Conservation (phyloP, 331 rosid species). For the Dryas integrifolia region DNA sequence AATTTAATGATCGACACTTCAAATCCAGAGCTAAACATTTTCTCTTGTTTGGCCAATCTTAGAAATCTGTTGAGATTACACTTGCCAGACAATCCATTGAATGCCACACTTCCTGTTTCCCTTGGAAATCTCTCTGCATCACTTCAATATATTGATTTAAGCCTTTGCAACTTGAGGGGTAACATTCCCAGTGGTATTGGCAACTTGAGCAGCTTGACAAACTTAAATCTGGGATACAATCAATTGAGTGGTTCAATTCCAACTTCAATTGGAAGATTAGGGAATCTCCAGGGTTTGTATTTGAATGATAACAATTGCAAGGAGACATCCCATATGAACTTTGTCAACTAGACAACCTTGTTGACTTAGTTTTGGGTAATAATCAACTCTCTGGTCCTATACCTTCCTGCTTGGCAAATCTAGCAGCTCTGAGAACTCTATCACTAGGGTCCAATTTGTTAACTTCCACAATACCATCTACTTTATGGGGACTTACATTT, state of each 20-base stretch:
- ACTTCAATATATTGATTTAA: background rate
- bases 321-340: conserved; percentile 7
- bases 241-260: conserved; percentile 17
- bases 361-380: background rate
- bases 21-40: background rate
- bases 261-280: conserved; percentile 11
- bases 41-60: conserved; percentile 9
- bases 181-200: conserved; percentile 11
- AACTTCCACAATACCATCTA: conserved; percentile 29
- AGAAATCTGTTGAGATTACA: conserved; percentile 1
- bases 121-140: conserved; percentile 7
- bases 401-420: conserved; percentile 7
- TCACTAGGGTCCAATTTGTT: conserved; percentile 25
- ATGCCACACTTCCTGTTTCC: conserved; percentile 9
- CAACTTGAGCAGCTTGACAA: background rate
- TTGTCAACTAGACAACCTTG: conserved; percentile 1
- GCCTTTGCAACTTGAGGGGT: conserved; percentile 14
- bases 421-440: conserved; percentile 14
- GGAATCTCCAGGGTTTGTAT: conserved; percentile 12
- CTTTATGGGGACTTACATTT: conserved; percentile 29
- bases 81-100: background rate
- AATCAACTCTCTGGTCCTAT: conserved; percentile 21
- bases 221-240: background rate
- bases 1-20: conserved; percentile 19
- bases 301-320: conserved; percentile 8